Evolutionary conservation across 768 basidiomycete genomes (phyloP), one percentile per base, ranked within the genome.

Genomic region (Pisolithus albus): DNA sequence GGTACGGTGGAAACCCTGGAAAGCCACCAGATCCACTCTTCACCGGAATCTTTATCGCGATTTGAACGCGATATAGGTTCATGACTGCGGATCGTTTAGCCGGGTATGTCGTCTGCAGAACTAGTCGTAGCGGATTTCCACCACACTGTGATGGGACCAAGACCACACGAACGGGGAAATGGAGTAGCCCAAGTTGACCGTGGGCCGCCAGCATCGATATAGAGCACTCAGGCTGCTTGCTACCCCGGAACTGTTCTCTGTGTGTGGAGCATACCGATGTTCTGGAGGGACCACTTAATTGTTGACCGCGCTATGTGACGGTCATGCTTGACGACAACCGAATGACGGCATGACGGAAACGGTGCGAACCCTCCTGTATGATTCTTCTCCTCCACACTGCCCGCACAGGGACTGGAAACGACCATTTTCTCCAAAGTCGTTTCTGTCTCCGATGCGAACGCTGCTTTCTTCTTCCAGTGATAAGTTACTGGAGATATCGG

Each of bases 1-100:
- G 30, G 34, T 15, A 11, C 34, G 6, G 59, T 55, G 54, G 54
- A 56, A 32, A 21, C 40, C 63, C 52, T 63, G 56, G 56, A 54
- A 53, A 54, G 21, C 23, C 46, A 40, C 37, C 48, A 46, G 50
- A 61, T 58, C 57, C 59, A 64, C 64, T 59, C 62, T 60, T 36
- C 48, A 56, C 64, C 59, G 58, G 56, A 54, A 52, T 56, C 56
- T 55, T 40, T 50, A 65, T 45, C 26, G 43, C 43, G 24, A 45
- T 45, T 50, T 55, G 46, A 38, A 62, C 30, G 64, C 62, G 58
- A 58, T 68, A 34, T 60, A 53, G 50, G 30, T 30, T 30, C 8
- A 30, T 30, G 34, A 15, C 34, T 34, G 34, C 34, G 34, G 34
- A 34, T 34, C 13, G 13, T 15, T 34, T 34, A 34, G 34, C 34